phyloP scores from a whole-genome alignment of 768 basidiomycete genomes.

The Royoungia palumana region DNA sequence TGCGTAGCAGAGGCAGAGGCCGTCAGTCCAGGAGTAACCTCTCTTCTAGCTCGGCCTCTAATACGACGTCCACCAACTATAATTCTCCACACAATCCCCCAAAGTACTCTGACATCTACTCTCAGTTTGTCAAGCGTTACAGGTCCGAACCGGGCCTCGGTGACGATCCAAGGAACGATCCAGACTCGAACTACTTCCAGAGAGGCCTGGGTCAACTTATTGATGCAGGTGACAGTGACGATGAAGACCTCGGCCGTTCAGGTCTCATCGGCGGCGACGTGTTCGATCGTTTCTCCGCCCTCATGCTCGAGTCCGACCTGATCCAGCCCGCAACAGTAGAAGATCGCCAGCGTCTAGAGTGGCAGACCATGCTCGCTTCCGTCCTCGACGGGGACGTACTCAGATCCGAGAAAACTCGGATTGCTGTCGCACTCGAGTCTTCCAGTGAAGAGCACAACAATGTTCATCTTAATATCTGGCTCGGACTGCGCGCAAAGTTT shows the following conservation, averaged over 20 bases:
- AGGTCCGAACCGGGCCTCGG: slow-evolving; percentile 58
- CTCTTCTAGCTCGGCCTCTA: slow-evolving; percentile 27
- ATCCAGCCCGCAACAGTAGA: slow-evolving; percentile 66
- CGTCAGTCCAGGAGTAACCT: slow-evolving; percentile 29
- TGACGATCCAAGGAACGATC: slow-evolving; percentile 73
- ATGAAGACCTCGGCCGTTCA: slow-evolving; percentile 56
- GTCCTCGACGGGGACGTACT: slow-evolving; percentile 93
- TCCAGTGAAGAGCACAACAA: slow-evolving; percentile 67
- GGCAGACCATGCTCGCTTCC: slow-evolving; percentile 94
- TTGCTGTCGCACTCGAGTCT: slow-evolving; percentile 73
- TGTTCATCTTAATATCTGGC: slow-evolving; percentile 74
- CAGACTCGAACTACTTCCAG: slow-evolving; percentile 81
- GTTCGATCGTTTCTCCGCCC: slow-evolving; percentile 49
- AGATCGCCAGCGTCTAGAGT: slow-evolving; percentile 83
- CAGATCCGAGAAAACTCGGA: slow-evolving; percentile 91
- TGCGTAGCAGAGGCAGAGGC: slow-evolving; percentile 32
- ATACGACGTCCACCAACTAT: slow-evolving; percentile 27
- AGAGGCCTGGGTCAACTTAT: slow-evolving; percentile 65
- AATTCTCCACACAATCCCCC: slow-evolving; percentile 31
- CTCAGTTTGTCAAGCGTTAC: slow-evolving; percentile 76
- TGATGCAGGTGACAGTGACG: slow-evolving; percentile 72
- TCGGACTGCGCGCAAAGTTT: slow-evolving; percentile 85
- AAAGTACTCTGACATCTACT: slow-evolving; percentile 63
- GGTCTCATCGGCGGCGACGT: slow-evolving; percentile 43
- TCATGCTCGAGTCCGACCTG: slow-evolving; percentile 59